Evolutionary conservation across 371 early-diverging fungal genomes (phyloP).

Genomic region (Mucor velutinosus): DNA sequence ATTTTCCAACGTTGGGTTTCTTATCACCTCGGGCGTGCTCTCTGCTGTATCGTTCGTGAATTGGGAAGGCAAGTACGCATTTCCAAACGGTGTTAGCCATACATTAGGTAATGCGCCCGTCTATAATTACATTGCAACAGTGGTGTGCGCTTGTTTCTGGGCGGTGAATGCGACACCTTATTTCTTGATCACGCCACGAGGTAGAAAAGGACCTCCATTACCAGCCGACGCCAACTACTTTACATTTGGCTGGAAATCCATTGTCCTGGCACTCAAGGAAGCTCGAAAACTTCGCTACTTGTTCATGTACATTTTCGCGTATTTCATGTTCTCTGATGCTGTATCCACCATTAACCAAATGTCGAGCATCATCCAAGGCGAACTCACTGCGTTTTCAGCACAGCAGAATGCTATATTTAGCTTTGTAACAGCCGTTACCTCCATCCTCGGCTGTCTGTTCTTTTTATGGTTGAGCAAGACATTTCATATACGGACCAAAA

Average conservation of each 20-base stretch:
- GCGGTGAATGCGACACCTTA: slow-evolving; percentile 42
- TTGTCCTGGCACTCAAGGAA: slow-evolving; percentile 22
- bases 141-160: slow-evolving; percentile 42
- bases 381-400: slow-evolving; percentile 37
- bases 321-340: slow-evolving; percentile 49
- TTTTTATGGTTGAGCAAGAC: slow-evolving; percentile 39
- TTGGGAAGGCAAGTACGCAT: slow-evolving; percentile 33
- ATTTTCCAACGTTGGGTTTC: slow-evolving; percentile 46
- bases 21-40: slow-evolving; percentile 32
- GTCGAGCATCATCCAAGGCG: slow-evolving; percentile 30
- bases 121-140: slow-evolving; percentile 44
- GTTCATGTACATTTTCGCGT: slow-evolving; percentile 39
- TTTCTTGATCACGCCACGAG: slow-evolving; percentile 33
- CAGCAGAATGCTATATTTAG: slow-evolving; percentile 32
- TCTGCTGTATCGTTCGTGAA: slow-evolving; percentile 40
- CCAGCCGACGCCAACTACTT: slow-evolving; percentile 31
- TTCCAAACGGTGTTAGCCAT: slow-evolving; percentile 18
- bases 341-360: slow-evolving; percentile 45
- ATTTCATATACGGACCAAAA: slow-evolving; percentile 34
- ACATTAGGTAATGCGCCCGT: slow-evolving; percentile 45
- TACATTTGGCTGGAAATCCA: slow-evolving; percentile 42
- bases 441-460: slow-evolving; percentile 41
- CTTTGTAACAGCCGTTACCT: slow-evolving; percentile 33
- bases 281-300: slow-evolving; percentile 45
- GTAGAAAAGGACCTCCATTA: slow-evolving; percentile 34